Percentiles rank a stretch among this genome's conserved stretches.
phyloP scores from a whole-genome alignment of 1,284 basidiomycete genomes.

The Vanrija sp. region DNA sequence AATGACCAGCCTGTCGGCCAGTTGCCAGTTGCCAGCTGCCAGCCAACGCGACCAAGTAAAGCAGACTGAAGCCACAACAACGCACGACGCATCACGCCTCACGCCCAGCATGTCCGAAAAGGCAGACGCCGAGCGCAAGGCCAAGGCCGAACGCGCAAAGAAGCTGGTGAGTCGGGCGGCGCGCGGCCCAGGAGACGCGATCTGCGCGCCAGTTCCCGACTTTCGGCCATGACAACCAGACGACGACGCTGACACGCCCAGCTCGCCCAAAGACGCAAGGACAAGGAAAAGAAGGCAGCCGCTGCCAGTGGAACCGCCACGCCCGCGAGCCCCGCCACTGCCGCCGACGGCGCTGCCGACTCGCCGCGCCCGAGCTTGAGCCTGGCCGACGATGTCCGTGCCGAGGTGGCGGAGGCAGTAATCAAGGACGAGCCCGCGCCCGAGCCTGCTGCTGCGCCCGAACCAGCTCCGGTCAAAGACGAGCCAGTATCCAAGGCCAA shows the following conservation, averaged over 20 bases:
- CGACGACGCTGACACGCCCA: constrained; percentile 7
- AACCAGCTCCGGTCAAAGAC: not conserved
- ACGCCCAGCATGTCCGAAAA: constrained; percentile 2
- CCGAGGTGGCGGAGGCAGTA: not conserved
- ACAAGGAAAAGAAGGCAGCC: constrained; percentile 29
- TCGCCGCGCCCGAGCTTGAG: constrained; percentile 33
- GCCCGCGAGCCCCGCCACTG: constrained; percentile 6
- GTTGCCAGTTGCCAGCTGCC: no score
- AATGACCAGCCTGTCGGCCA: no score
- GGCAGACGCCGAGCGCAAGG: constrained; percentile 38
- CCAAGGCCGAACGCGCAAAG: constrained; percentile 44
- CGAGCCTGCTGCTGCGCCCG: not conserved
- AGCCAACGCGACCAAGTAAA: no score
- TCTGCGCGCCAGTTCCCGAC: no score
- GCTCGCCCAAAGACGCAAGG: constrained; percentile 29
- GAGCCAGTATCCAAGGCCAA: not conserved
- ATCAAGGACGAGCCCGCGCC: constrained; percentile 4
- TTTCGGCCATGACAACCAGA: not conserved
- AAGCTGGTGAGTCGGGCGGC: constrained; percentile 30
- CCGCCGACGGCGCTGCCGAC: constrained; percentile 3
- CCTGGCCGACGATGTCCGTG: constrained; percentile 16
- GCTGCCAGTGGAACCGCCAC: constrained; percentile 6
- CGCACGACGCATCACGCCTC: not conserved
- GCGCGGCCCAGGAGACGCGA: no score
- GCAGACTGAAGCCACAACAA: not conserved